Base-by-base conservation (phyloP, 139 green algal species). In the Chlorella sp. region DNA sequence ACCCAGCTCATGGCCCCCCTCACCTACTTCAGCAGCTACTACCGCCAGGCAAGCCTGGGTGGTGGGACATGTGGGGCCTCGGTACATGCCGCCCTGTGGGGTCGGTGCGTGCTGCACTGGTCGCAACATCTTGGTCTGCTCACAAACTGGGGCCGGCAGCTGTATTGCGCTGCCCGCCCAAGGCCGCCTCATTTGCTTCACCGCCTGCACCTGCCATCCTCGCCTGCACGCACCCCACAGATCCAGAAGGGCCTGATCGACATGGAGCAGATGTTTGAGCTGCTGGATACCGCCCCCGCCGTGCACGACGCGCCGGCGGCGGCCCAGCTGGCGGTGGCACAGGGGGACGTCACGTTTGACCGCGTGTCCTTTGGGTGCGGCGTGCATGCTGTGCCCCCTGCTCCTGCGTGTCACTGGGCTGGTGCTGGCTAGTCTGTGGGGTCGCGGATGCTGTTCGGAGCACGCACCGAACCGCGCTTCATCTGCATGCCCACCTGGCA, bases 1-100 rank as follows among this genome's bases (percentile, higher is more conserved):
- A 87, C 92, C 73, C 95, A 98, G 89, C 91, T 98, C 56, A 95
- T 95, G 81, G 91, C 84, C 6, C 95, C 96, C 11, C 93, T 98
- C 64, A 96, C 96, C 78, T 98, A 94, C 86, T 96, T 98, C 76
- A 95, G 95, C 38, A 85, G 65, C 26, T 92, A 90, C 75, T 90
- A 92, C 41, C 65, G 89, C 26, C 87, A 86, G 83, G 81, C 62
- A 26, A 30, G 34, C 2, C 3, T 8, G n/a, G 74, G n/a, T 19
- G 34, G 8, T 24, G 73, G 28, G 5, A 24, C 44, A 2, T 16
- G 36, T 17, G 8, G 46, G 8, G 8, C n/a, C n/a, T n/a, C 28
- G 64, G 64, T 26, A 43, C 72, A 38, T 76, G 69, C 69, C 32
- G 69, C 38, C 20, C 69, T 30, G n/a, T n/a, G n/a, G n/a, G n/a